Evolutionary conservation across 176 grass and related monocot genomes (phyloP), one percentile per base, ranked within the genome.

Genomic region (Poa pratensis): DNA sequence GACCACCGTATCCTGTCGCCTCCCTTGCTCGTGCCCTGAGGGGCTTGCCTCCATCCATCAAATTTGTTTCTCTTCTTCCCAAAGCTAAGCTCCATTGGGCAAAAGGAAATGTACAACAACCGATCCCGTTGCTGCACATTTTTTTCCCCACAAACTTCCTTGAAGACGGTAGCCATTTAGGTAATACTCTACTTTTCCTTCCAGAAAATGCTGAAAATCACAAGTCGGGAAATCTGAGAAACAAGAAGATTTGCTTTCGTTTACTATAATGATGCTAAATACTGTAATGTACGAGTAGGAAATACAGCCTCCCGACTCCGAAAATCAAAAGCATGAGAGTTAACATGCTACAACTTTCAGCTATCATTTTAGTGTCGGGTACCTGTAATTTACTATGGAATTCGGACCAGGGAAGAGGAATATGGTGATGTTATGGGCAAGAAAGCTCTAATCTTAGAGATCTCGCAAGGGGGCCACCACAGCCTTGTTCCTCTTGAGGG

Each of bases 21-120:
- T n/a, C n/a, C n/a, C n/a, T n/a, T n/a, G n/a, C n/a, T n/a, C n/a
- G n/a, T n/a, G n/a, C n/a, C n/a, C n/a, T n/a, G n/a, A 68, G 62
- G 78, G 52, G 51, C 80, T 66, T 74, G 58, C 84, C 68, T 46
- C 45, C 40, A 42, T 83, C 45, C 59, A 83, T 83, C 84, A 87
- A 37, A 75, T 42, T 34, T 40, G 80, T 90, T 87, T 90, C 83
- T 90, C 88, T 91, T 88, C 90, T 32, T 78, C 82, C 90, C 86
- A 85, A 78, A 82, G 86, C 72, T 72, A 39, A 51, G 45, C 60
- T 87, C 66, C 13, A 68, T 87, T 80, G 60, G 69, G 68, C 16
- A 78, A 84, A 79, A 40, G 43, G 60, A 34, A 78, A 77, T 51
- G 75, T 75, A 87, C 89, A 61, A 34, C 80, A 69, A 70, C 80